Base-by-base conservation (phyloP, 371 early-diverging fungal species). In the Lichtheimia ornata region DNA sequence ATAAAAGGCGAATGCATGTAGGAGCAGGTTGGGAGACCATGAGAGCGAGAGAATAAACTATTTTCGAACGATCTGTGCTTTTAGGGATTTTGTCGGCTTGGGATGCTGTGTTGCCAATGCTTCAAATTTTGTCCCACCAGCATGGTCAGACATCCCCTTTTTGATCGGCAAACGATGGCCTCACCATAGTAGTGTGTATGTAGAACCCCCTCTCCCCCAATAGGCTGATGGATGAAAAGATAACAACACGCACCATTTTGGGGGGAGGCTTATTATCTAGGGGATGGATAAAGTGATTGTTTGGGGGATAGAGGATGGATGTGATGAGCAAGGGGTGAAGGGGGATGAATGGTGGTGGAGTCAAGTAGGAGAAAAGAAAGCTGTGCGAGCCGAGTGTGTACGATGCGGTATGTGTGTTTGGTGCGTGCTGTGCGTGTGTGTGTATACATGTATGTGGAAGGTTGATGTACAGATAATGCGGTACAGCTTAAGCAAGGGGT, bases 41-140 rank as follows among this genome's bases (percentile, higher is more conserved):
- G 2, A 35, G 2, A 35, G 35, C 9, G 35, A 35, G 35, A 40
- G 56, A 55, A 55, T 18, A 55, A 42, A 18, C 49, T 52, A 49
- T 49, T 59, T 59, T 50, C 50, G 59, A 41, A 41, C 52, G 52
- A 51, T 59, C 59, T 59, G 59, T 41, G 35, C 51, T 51, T 22
- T 25, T 35, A 35, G 35, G 35, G 35, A 35, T 11, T 35, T 4
- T 22, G 50, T 59, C 52, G 24, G 59, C 59, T 42, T 59, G 14
- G 50, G 57, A 45, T 45, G 57, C 43, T 56, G 57, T 56, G 57
- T 56, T 28, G 57, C 57, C 35, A 56, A 56, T 56, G 57, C 57
- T 56, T 43, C 25, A 15, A 15, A 24, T 13, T 17, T 42, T 56
- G 57, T 56, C 41, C 44, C 43, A 56, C 57, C 57, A 56, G 42